Conservation (phyloP, 2,329 filamentous ascomycete genomes). For the Pestalotiopsis sp. region DNA sequence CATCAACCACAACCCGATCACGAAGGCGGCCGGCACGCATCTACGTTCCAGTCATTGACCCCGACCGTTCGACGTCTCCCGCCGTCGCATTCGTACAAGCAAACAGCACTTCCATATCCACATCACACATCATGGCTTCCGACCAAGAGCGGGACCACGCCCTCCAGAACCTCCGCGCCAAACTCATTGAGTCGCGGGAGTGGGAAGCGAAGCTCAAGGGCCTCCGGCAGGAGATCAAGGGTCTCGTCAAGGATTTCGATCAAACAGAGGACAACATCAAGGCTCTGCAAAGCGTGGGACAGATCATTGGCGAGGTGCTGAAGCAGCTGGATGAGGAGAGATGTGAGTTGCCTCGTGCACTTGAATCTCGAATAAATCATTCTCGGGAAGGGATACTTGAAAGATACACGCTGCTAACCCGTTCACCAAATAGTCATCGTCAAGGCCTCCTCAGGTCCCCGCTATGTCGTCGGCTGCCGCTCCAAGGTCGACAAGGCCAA, state of each 20-base stretch:
- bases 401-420: not conserved
- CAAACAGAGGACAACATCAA: slow-evolving; percentile 99
- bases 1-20: not conserved
- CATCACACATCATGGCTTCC: slow-evolving; percentile 43
- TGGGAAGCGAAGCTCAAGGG: slow-evolving; percentile 98
- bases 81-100: not conserved
- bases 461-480: slow-evolving; percentile 97
- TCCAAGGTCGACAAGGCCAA: slow-evolving; percentile 98
- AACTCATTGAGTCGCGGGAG: slow-evolving; percentile 92
- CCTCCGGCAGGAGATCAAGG: slow-evolving; percentile 93
- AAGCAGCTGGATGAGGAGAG: slow-evolving; percentile 99
- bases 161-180: slow-evolving; percentile 76
- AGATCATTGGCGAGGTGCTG: slow-evolving; percentile 98
- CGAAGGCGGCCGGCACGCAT: not conserved
- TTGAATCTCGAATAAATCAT: not conserved
- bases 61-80: not conserved
- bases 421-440: slow-evolving; percentile 76
- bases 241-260: slow-evolving; percentile 91
- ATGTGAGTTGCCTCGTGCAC: slow-evolving; percentile 64
- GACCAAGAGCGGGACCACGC: slow-evolving; percentile 68
- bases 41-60: not conserved
- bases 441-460: slow-evolving; percentile 93
- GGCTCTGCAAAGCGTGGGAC: slow-evolving; percentile 95
- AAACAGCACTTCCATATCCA: not conserved
- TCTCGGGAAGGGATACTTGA: no score